phyloP scores from a whole-genome alignment of 2,329 filamentous ascomycete genomes.

The Aspergillus viridinutans region DNA sequence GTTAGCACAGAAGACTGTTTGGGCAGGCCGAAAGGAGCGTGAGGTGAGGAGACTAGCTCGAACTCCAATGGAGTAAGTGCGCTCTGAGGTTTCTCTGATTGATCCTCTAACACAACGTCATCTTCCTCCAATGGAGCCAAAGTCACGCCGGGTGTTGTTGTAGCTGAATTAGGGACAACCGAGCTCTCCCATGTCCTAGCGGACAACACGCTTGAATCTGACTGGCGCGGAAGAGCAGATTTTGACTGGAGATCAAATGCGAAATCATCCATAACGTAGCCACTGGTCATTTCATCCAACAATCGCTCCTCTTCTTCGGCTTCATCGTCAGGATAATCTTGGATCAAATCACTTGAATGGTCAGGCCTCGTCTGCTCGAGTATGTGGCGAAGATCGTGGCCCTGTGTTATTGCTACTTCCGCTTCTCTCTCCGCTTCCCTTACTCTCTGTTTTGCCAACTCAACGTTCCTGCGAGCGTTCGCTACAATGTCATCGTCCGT shows the following conservation, averaged over 20 bases:
- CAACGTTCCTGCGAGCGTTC: slow-evolving; percentile 62
- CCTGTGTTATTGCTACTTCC: slow-evolving; percentile 56
- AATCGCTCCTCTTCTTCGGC: slow-evolving; percentile 71
- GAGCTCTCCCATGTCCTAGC: slow-evolving; percentile 77
- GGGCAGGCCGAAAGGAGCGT: neutral
- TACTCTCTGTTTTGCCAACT: slow-evolving; percentile 71
- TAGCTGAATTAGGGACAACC: slow-evolving; percentile 66
- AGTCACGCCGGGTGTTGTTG: slow-evolving; percentile 62
- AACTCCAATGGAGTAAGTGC: slow-evolving; percentile 25
- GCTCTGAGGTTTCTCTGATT: slow-evolving; percentile 31
- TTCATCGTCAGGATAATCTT: slow-evolving; percentile 57
- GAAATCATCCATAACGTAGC: slow-evolving; percentile 79
- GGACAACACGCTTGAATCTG: slow-evolving; percentile 76
- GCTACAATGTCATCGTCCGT: slow-evolving; percentile 32
- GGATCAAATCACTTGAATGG: slow-evolving; percentile 20
- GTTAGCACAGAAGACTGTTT: slow-evolving; percentile 3
- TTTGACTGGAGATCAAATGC: slow-evolving; percentile 67
- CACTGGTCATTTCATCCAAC: slow-evolving; percentile 82
- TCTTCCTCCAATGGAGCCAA: slow-evolving; percentile 71
- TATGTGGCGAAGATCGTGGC: slow-evolving; percentile 52
- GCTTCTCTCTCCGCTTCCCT: slow-evolving; percentile 69
- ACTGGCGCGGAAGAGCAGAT: slow-evolving; percentile 68
- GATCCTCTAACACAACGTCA: slow-evolving; percentile 35
- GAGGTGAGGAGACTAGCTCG: slow-evolving; percentile 39
- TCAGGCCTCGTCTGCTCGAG: slow-evolving; percentile 25